A percentile compares a stretch with the other conserved stretches of the same genome.
These are phyloP conservation scores for Fusarium sp. DNA, from an alignment of 2,329 filamentous ascomycete genomes.

Conservation along the genomic window DNA sequence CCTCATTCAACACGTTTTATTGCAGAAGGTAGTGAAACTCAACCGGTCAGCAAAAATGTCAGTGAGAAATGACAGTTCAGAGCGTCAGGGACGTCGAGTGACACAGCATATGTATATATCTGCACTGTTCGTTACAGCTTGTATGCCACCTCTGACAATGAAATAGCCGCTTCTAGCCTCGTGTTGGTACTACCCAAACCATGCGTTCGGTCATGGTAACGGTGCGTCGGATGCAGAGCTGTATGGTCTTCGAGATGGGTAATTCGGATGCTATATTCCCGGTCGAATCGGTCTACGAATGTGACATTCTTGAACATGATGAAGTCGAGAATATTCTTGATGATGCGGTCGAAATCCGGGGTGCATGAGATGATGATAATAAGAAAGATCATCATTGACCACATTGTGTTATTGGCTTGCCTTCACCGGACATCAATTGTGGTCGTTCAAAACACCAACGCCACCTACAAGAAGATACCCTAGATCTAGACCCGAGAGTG, in stretches of 20 bases:
- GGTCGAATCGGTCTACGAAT: not conserved
- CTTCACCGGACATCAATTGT: not conserved
- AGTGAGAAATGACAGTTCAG: not conserved
- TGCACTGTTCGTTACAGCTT: not conserved
- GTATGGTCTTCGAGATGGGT: not conserved
- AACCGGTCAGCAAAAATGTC: slow-evolving; percentile 30
- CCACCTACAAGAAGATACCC: not conserved
- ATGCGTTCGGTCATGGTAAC: slow-evolving; percentile 1
- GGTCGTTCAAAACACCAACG: not conserved
- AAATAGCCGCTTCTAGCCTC: slow-evolving; percentile 12
- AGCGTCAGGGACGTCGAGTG: too few species aligned
- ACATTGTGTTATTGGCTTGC: not conserved
- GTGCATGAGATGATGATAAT: slow-evolving; percentile 2
- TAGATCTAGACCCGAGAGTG: not conserved
- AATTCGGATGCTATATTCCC: not conserved
- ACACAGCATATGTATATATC: too few species aligned
- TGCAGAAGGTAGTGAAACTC: slow-evolving; percentile 34
- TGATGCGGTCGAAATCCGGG: slow-evolving; percentile 4
- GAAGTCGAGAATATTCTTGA: not conserved
- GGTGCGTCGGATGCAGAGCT: not conserved
- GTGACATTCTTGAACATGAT: not conserved
- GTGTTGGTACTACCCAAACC: slow-evolving; percentile 11
- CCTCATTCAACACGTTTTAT: slow-evolving; percentile 1
- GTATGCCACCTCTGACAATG: not conserved
- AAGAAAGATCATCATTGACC: not conserved